Evolutionary conservation across 1,284 basidiomycete species (phyloP).

Genomic region (Tilletia setariae): DNA sequence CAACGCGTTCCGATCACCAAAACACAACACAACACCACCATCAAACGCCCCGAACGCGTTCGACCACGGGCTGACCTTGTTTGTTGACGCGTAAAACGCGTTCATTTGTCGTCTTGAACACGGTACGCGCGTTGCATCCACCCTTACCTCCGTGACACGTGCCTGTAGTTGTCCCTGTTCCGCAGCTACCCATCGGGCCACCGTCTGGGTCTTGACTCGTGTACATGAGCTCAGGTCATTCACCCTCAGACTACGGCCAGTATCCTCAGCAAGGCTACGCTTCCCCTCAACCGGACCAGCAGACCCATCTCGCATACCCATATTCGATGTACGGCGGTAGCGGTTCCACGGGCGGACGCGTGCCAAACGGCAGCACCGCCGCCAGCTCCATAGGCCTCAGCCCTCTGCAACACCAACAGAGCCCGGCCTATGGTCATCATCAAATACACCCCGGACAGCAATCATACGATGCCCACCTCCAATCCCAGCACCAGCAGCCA

Average conservation of each 20-base stretch:
- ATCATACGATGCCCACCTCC: slow-evolving; percentile 7
- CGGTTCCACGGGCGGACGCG: slow-evolving; percentile 1
- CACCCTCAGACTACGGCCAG: not conserved
- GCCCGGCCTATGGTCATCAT: slow-evolving; percentile 11
- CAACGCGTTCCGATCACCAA: not conserved
- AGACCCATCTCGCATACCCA: not conserved
- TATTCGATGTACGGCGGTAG: slow-evolving; percentile 13
- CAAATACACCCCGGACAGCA: slow-evolving; percentile 2
- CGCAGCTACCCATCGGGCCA: not conserved
- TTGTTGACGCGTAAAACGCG: slow-evolving; percentile 4
- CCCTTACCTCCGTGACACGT: not conserved
- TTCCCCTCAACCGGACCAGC: not conserved
- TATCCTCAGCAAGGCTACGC: slow-evolving; percentile 9
- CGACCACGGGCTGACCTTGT: too few species aligned
- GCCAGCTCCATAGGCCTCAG: not conserved
- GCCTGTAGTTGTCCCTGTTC: not conserved
- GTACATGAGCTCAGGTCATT: slow-evolving; percentile 5
- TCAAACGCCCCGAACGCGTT: slow-evolving; percentile 5
- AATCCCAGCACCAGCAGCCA: slow-evolving; percentile 12
- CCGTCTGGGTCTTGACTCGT: not conserved
- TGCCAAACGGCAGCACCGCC: slow-evolving; percentile 6
- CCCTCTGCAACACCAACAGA: slow-evolving; percentile 5
- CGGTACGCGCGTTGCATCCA: not conserved
- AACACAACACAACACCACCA: not conserved
- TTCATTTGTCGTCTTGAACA: not conserved